Evolutionary conservation across 2,329 filamentous ascomycete genomes (phyloP).

Genomic region (Onygenales sp.): DNA sequence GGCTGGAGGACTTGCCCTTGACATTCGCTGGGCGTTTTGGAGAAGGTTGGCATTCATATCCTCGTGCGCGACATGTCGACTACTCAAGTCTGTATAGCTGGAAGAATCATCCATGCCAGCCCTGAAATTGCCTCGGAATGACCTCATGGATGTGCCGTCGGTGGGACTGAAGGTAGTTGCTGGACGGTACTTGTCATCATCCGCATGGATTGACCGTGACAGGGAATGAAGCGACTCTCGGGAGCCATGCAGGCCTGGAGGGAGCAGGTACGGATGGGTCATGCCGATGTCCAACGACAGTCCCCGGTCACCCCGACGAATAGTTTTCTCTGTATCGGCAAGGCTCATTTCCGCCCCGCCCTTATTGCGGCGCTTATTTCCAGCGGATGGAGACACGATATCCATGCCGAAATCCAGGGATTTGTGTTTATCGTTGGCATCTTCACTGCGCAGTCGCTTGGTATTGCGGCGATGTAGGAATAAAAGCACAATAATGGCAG

Average conservation of each 20-base stretch:
- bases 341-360: constrained; percentile 47
- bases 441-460: constrained; percentile 63
- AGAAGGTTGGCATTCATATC: constrained; percentile 45
- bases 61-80: constrained; percentile 30
- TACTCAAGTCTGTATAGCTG: constrained; percentile 43
- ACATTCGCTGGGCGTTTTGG: constrained; percentile 50
- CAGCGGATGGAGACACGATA: constrained; percentile 25
- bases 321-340: constrained; percentile 40
- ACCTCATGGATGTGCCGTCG: constrained; percentile 30
- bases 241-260: constrained; percentile 67
- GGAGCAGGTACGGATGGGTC: constrained; percentile 85
- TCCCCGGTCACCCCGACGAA: constrained; percentile 34
- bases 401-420: constrained; percentile 89
- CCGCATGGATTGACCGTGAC: constrained; percentile 61
- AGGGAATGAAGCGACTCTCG: constrained; percentile 80
- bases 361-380: constrained; percentile 31
- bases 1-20: constrained; percentile 38
- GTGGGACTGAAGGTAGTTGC: constrained; percentile 47
- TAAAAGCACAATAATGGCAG: constrained; percentile 57
- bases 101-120: constrained; percentile 42
- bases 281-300: constrained; percentile 59
- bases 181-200: constrained; percentile 76
- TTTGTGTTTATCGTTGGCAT: constrained; percentile 76
- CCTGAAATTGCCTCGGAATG: constrained; percentile 21
- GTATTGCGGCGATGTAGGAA: constrained; percentile 72